Evolutionary conservation across 108 stramenopile species (phyloP), one percentile per base, ranked within the genome.

Genomic region (Pseudonitzschia multiseries): DNA sequence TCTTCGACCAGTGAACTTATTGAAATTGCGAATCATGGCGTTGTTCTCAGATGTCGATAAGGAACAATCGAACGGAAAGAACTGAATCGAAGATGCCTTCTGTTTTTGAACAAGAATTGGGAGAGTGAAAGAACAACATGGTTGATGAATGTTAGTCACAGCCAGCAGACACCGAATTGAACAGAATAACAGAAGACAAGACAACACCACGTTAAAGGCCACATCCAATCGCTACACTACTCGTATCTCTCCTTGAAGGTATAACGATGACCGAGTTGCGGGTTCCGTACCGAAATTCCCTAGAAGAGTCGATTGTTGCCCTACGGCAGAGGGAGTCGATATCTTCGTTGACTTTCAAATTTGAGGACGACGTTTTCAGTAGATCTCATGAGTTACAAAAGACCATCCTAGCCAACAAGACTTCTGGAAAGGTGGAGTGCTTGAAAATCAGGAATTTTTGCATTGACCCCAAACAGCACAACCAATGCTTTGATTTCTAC

Each of bases 361-460:
- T 62, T 21, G 32, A 40, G 20, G 61, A 62, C 18, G 61, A 62
- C 0, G 20, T n/a, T 20, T 62, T 15, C 14, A 28, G 31, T 17
- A 33, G n/a, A 40, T 62, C 61, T 4, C 26, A n/a, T 3, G 61
- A 62, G 6, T 28, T 62, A 5, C 61, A 62, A 33, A 29, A 62
- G 32, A 15, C 36, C 15, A 62, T 62, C 33, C n/a, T 62, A 8
- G 36, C 33, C 29, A 62, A 62, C 32, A 62, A 24, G 29, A 40
- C 10, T 6, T 33, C 36, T 15, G 61, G 61, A 6, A 62, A 31
- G 18, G 36, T 62, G 8, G 61, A 40, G 20, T 33, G 32, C 20
- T 62, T 62, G 61, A 40, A 62, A 40, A 42, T 62, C 15, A n/a
- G 61, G 32, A 62, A 62, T 20, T 29, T 33, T 33, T 62, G 61